Conservation (phyloP, 2,329 filamentous ascomycete genomes). For the Dryadomyces quercivorus region DNA sequence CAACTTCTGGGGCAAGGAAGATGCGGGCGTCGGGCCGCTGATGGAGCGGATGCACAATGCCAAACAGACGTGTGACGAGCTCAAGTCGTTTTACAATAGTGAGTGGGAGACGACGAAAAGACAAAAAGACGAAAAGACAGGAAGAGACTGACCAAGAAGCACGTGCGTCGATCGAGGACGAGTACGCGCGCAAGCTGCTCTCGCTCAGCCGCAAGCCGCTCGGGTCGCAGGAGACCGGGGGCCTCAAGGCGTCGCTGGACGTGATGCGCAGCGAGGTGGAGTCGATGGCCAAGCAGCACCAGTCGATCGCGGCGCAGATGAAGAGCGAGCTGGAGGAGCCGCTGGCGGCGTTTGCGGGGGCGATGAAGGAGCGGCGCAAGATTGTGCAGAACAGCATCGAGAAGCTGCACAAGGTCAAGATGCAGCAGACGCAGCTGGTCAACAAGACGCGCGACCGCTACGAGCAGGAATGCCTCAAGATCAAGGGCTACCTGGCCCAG, state of each 20-base stretch:
- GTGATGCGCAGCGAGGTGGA: conserved; percentile 82
- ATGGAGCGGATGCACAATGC: conserved; percentile 90
- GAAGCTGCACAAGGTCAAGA: conserved; percentile 85
- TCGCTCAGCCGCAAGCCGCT: conserved; percentile 78
- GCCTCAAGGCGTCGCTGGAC: conserved; percentile 73
- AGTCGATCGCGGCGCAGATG: conserved; percentile 85
- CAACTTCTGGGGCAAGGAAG: conserved; percentile 99
- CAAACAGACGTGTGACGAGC: conserved; percentile 88
- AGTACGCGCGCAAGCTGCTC: conserved; percentile 83
- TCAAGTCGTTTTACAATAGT: conserved; percentile 72
- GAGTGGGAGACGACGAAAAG: no score
- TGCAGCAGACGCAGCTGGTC: conserved; percentile 77
- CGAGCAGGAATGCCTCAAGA: conserved; percentile 95
- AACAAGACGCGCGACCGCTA: conserved; percentile 96
- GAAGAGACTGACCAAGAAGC: conserved; percentile 27
- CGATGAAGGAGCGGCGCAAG: conserved; percentile 92
- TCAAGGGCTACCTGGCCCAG: conserved; percentile 96
- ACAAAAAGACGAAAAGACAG: no score
- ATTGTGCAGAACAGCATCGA: conserved; percentile 92
- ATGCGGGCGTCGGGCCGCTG: conserved; percentile 85
- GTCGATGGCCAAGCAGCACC: conserved; percentile 86
- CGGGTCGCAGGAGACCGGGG: conserved; percentile 77
- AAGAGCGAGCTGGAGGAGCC: conserved; percentile 93
- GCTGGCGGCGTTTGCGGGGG: conserved; percentile 77
- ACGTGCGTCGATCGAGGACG: conserved; percentile 88